Evolutionary conservation across 2,329 filamentous ascomycete species (phyloP), one percentile per base, ranked within the genome.

Genomic region (Talaromyces amestolkiae): DNA sequence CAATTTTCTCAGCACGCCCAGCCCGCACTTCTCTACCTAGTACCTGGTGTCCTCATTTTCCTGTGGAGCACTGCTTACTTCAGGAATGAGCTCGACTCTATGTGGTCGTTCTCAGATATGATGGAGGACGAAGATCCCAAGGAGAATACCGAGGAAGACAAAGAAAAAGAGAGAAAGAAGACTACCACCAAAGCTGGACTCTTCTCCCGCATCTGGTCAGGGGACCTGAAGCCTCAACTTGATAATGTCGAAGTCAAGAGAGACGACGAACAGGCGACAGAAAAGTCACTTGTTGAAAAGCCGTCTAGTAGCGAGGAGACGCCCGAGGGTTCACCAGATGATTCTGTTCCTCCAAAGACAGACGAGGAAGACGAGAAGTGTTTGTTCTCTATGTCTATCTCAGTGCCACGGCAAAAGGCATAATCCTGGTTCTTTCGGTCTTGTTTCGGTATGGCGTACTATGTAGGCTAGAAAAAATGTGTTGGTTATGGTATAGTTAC

Each of bases 11-110:
- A 89, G 56, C 92, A 92, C 68, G 92, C 91, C 2, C 94, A 99
- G 74, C 94, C 94, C 0, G 94, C 95, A 8, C 83, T 99, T 37
- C 81, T 99, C 15, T 98, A 98, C 74, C 86, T 99, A 7, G 95
- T 98, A 0, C 94, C 94, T 0, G 89, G 91, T 0, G 92, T 98
- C 0, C 80, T 97, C 5, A 82, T 85, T 1, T 85, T 89, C 1
- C 74, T 95, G 1, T 96, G 92, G 90, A 77, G 87, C 3, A 95
- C 91, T 1, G 94, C 90, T 0, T 70, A 88, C 4, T 74, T 84
- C 19, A 86, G 88, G 11, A 90, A 92, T 2, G 93, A 98, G 73
- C 69, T 94, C 2, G 82, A 81, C 60, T 78, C 88, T 49, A 89
- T 98, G 86, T 96, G 91, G 90, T 81, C 82, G 2, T 98, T 93